These are phyloP conservation scores for Colletotrichum destructivum DNA, from an alignment of 2,329 filamentous ascomycete genomes.

Conservation along the genomic window DNA sequence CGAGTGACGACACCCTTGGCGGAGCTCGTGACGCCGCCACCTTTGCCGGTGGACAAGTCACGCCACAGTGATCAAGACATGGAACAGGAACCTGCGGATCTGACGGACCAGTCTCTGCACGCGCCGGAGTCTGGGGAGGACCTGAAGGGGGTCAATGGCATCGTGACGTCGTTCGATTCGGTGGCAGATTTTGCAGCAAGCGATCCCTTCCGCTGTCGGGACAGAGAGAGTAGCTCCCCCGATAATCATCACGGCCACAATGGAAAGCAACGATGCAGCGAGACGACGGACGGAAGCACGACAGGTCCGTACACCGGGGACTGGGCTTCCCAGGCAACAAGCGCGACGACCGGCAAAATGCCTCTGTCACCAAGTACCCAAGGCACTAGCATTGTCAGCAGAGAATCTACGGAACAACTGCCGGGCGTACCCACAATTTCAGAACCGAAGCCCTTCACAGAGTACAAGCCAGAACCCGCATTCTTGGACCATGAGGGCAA, in stretches of 20 bases:
- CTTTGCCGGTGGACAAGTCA: constrained; percentile 44
- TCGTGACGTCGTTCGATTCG: constrained; percentile 60
- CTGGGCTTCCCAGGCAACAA: constrained; percentile 75
- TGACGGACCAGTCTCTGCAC: constrained; percentile 50
- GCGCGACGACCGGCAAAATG: constrained; percentile 75
- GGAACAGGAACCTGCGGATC: constrained; percentile 48
- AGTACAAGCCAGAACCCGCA: constrained; percentile 23
- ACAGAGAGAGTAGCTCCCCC: constrained; percentile 49
- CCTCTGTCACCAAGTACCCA: constrained; percentile 76
- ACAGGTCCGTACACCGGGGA: constrained; percentile 69
- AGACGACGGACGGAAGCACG: constrained; percentile 73
- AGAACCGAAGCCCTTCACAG: constrained; percentile 52
- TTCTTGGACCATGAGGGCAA: constrained; percentile 41
- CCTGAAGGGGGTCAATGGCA: constrained; percentile 62
- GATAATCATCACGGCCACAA: constrained; percentile 59
- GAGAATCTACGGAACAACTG: constrained; percentile 68
- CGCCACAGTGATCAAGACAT: constrained; percentile 47
- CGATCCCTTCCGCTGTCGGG: constrained; percentile 62
- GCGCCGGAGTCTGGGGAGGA: constrained; percentile 52
- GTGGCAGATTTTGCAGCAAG: constrained; percentile 64
- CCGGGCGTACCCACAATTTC: constrained; percentile 61
- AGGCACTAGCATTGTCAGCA: constrained; percentile 76
- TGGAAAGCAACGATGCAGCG: constrained; percentile 70
- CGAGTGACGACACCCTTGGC: constrained; percentile 38
- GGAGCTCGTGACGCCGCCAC: constrained; percentile 39